Base-by-base conservation (phyloP, 345 rosid species). In the Murraya koenigii region DNA sequence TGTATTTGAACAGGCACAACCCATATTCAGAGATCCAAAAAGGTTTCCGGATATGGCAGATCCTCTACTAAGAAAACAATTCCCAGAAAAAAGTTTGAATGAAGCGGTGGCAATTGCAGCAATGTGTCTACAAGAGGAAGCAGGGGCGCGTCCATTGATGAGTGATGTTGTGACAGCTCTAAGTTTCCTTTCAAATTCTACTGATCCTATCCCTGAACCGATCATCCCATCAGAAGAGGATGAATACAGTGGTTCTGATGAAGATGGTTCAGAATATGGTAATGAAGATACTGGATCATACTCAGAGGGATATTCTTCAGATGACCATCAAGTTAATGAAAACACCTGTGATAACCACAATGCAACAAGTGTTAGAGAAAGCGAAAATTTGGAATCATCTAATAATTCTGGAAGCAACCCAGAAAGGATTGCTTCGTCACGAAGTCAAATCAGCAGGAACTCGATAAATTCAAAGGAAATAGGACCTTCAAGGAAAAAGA, bases 61-160 rank as follows among this genome's bases (percentile, higher is more conserved):
- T 87, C 94, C 97, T 75, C 78, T 82, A 0, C 85, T 94, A 28
- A 80, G 22, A 62, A 89, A 60, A 55, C 71, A 74, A 65, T 89
- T 90, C 55, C 89, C 95, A 0, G 98, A 87, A 76, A 91, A 87
- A 70, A 92, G 87, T 44, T 84, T 94, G 79, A 92, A 92, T 78
- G 95, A 94, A 86, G 97, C 91, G 1, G 92, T 94, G 61, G 98
- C 95, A 8, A 89, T 94, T 65, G 86, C 95, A 75, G 93, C 97
- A 33, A 94, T 94, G 98, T 94, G 98, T 54, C 69, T 92, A 72
- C 98, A 92, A 80, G 95, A 92, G 26, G 95, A 90, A 85, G 67
- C 94, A 61, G 84, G 82, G 0, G 91, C 93, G 20, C 94, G 98
- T 61, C 98, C 98, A 20, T 80, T 91, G 71, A 91, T 94, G 76